Conservation (phyloP, 2,329 filamentous ascomycete genomes). For the Penicillium hesseltinei region DNA sequence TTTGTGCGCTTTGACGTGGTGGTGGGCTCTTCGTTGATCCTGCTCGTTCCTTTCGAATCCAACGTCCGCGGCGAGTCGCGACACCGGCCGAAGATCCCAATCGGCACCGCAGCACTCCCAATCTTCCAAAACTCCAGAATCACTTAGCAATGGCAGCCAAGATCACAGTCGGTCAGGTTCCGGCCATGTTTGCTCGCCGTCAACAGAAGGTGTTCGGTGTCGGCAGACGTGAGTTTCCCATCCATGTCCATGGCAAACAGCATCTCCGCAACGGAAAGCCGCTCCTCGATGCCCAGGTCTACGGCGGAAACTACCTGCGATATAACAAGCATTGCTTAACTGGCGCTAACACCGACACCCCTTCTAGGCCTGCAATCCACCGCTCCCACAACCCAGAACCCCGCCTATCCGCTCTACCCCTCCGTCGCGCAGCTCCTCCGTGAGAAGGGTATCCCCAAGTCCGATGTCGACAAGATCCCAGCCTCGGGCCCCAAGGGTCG, state of each 20-base stretch:
- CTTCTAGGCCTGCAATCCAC: conserved; percentile 37
- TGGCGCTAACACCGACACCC: conserved; percentile 4
- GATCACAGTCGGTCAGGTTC: conserved; percentile 33
- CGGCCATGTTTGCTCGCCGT: conserved; percentile 36
- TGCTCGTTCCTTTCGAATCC: conserved; percentile 23
- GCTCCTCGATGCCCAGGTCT: conserved; percentile 1
- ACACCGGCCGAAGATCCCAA: conserved; percentile 17
- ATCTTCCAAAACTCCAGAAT: conserved; percentile 3
- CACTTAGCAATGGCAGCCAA: conserved; percentile 34
- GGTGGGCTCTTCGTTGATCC: conserved; percentile 29
- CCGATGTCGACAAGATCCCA: conserved; percentile 75
- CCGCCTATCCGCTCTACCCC: conserved; percentile 58
- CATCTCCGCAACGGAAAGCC: neutral
- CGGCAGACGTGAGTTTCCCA: conserved; percentile 36
- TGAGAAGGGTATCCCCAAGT: conserved; percentile 71
- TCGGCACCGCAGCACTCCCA: conserved; percentile 13
- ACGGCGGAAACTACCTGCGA: neutral
- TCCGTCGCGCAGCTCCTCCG: conserved; percentile 81
- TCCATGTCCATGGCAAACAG: neutral
- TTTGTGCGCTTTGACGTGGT: conserved; percentile 23
- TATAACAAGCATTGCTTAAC: neutral
- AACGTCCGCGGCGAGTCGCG: conserved; percentile 22
- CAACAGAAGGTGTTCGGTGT: conserved; percentile 32
- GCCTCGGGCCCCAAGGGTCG: conserved; percentile 85
- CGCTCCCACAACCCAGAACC: conserved; percentile 39